Evolutionary conservation across 768 basidiomycete genomes (phyloP).

Genomic region (Leccinum sublutescens): DNA sequence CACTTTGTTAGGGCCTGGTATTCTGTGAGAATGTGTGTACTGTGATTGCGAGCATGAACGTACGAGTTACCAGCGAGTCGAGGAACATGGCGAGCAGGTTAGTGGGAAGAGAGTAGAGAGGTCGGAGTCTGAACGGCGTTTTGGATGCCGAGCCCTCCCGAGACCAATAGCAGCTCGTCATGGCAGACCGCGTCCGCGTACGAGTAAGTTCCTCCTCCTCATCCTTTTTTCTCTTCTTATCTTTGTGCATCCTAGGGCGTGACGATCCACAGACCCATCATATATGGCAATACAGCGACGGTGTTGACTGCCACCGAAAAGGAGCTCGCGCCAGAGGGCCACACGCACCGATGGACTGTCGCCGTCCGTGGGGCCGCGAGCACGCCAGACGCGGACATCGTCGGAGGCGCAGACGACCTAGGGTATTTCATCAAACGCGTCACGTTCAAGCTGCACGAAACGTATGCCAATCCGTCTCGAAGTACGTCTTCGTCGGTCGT

Average conservation of each 20-base stretch:
- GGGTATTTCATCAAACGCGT: constrained; percentile 94
- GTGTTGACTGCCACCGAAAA: constrained; percentile 75
- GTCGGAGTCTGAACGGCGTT: constrained; percentile 36
- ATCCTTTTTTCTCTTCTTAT: background rate
- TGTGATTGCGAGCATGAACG: constrained; percentile 19
- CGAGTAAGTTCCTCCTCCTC: constrained; percentile 49
- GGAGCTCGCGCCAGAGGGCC: constrained; percentile 57
- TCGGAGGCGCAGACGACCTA: constrained; percentile 89
- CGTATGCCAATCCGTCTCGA: constrained; percentile 86
- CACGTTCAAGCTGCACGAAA: constrained; percentile 97
- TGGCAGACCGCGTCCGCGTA: constrained; percentile 73
- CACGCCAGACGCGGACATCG: constrained; percentile 64
- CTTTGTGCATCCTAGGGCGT: constrained; percentile 56
- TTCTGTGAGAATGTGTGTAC: rapidly evolving
- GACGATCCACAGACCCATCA: constrained; percentile 84
- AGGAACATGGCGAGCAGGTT: constrained; percentile 43
- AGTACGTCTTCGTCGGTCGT: constrained; percentile 50
- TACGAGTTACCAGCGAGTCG: constrained; percentile 66
- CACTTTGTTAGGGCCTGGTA: constrained; percentile 59
- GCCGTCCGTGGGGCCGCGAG: constrained; percentile 89
- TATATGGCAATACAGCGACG: constrained; percentile 92
- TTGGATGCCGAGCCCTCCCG: constrained; percentile 38
- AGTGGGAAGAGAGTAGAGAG: background rate
- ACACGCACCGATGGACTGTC: constrained; percentile 96
- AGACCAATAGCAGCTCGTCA: constrained; percentile 33